Conservation (phyloP, 352 stramenopile species). For the Achlya hypogyna region DNA sequence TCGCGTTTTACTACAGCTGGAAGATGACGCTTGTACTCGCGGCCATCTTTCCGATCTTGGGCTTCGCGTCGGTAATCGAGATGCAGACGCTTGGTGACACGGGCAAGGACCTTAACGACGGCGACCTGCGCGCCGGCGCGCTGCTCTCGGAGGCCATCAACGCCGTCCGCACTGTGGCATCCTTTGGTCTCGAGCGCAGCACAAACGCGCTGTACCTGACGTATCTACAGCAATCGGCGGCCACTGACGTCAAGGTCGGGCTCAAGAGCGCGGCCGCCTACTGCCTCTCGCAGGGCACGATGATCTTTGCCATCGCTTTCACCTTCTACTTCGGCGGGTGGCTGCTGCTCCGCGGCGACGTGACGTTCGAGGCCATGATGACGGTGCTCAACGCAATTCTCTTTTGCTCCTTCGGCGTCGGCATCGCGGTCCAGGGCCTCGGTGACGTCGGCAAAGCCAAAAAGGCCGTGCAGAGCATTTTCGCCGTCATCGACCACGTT, state of each 20-base stretch:
- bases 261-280: background rate
- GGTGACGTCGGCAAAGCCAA: slow-evolving; percentile 24
- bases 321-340: slow-evolving; percentile 16
- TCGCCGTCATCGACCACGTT: slow-evolving; percentile 24
- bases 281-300: background rate
- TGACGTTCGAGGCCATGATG: slow-evolving; percentile 27
- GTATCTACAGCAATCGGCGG: background rate
- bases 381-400: slow-evolving; percentile 27
- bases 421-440: slow-evolving; percentile 15
- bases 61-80: slow-evolving; percentile 8
- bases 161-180: slow-evolving; percentile 12
- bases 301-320: slow-evolving; percentile 7
- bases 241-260: background rate
- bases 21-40: slow-evolving; percentile 44
- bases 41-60: slow-evolving; percentile 26
- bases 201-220: background rate
- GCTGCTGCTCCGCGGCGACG: background rate
- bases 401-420: slow-evolving; percentile 24
- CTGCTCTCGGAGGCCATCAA: slow-evolving; percentile 17
- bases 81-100: slow-evolving; percentile 20
- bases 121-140: slow-evolving; percentile 12
- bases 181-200: slow-evolving; percentile 10
- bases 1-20: slow-evolving; percentile 51
- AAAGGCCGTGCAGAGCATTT: slow-evolving; percentile 20
- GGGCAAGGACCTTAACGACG: background rate